A percentile compares a stretch with the other conserved stretches of the same genome.
phyloP scores from a whole-genome alignment of 1,284 basidiomycete species.

The Fomitopsis palustris region DNA sequence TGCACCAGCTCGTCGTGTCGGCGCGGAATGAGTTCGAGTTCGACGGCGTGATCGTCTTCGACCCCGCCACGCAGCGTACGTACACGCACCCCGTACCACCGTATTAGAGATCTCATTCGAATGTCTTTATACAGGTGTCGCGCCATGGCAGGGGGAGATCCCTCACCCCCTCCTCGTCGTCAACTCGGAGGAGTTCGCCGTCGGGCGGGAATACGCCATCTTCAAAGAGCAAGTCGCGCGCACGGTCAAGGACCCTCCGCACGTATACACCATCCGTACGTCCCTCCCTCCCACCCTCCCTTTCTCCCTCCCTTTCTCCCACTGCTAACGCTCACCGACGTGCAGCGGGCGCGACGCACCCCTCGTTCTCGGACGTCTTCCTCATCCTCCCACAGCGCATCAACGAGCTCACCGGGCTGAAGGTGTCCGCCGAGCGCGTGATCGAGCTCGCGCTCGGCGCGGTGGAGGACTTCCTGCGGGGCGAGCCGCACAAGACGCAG shows the following conservation, averaged over 20 bases:
- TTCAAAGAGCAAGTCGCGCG: conserved; percentile 1
- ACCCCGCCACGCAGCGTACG: neutral
- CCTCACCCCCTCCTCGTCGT: neutral
- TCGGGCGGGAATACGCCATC: neutral
- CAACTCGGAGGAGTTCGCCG: conserved; percentile 2
- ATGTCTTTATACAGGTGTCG: neutral
- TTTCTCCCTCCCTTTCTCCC: neutral
- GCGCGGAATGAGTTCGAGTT: neutral
- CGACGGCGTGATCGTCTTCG: neutral
- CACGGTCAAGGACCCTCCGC: neutral
- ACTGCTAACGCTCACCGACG: neutral
- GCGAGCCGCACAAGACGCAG: neutral
- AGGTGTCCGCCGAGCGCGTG: neutral
- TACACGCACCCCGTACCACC: neutral
- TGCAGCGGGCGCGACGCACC: neutral
- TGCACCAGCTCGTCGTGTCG: neutral
- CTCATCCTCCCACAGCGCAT: conserved; percentile 1
- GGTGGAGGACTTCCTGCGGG: neutral
- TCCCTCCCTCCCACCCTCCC: neutral
- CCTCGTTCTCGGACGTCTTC: conserved; percentile 2
- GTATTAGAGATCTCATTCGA: neutral
- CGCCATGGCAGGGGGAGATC: neutral
- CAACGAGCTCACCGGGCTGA: neutral
- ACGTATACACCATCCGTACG: neutral
- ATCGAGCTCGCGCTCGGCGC: conserved; percentile 1